These are phyloP conservation scores for Prunella vulgaris DNA, from an alignment of 257 asterid genomes.

Conservation along the genomic window DNA sequence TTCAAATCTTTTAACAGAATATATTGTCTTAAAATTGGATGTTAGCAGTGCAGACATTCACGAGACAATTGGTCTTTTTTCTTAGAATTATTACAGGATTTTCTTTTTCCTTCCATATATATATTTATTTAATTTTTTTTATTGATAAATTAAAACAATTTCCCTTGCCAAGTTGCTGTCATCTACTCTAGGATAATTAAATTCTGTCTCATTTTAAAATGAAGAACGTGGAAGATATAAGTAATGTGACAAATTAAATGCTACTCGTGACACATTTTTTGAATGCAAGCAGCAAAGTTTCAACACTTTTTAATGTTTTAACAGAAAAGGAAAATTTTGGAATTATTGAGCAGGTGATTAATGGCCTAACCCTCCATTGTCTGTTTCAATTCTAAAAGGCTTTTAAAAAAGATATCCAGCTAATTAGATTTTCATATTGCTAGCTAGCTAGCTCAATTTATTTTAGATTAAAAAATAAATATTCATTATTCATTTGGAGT, in stretches of 20 bases:
- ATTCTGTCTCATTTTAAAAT: neutral
- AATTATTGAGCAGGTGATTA: neutral
- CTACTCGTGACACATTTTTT: neutral
- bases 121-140: too few species aligned
- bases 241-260: neutral
- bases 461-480: neutral
- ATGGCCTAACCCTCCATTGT: neutral
- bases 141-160: too few species aligned
- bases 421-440: neutral
- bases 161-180: neutral
- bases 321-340: neutral
- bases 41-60: too few species aligned
- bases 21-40: too few species aligned
- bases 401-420: neutral
- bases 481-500: too few species aligned
- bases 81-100: too few species aligned
- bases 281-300: neutral
- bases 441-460: neutral
- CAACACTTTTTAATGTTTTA: neutral
- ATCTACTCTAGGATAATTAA: neutral
- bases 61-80: too few species aligned
- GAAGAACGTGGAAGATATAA: neutral
- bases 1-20: too few species aligned
- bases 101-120: too few species aligned
- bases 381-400: neutral